Percentiles rank a stretch among this genome's conserved stretches.
Conservation (phyloP, 371 early-diverging fungal species). For the Dichotomocladium elegans region DNA sequence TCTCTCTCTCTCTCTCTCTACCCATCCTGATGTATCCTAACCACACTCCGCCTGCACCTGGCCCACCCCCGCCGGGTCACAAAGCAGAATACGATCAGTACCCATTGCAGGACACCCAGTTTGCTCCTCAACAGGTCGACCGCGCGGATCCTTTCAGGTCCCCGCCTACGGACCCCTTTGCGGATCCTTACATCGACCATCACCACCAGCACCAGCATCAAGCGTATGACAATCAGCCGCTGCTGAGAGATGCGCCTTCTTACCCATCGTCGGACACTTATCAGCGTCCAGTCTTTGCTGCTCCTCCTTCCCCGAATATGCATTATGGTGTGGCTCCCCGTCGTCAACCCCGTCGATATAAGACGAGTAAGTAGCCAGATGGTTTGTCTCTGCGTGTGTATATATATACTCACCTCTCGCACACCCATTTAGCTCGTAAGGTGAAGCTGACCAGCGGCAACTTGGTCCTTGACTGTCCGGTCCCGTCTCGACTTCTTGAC, state of each 20-base stretch:
- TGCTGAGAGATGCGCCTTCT: constrained; percentile 17
- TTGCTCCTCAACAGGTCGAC: constrained; percentile 30
- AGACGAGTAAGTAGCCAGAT: constrained; percentile 56
- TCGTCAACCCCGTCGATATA: constrained; percentile 59
- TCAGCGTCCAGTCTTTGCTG: not conserved
- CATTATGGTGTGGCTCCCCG: constrained; percentile 29
- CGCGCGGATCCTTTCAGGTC: constrained; percentile 21
- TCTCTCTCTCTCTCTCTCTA: not conserved
- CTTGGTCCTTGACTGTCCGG: constrained; percentile 75
- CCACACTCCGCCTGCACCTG: constrained; percentile 3
- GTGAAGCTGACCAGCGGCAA: constrained; percentile 74
- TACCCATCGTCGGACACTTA: not conserved
- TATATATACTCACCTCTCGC: not conserved
- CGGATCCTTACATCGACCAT: constrained; percentile 28
- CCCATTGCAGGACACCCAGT: constrained; percentile 39
- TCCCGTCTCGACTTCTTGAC: constrained; percentile 59
- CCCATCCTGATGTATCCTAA: constrained; percentile 9
- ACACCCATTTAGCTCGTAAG: constrained; percentile 35
- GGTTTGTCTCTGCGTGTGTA: too few relatives aligned
- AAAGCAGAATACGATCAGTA: constrained; percentile 35
- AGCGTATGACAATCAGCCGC: constrained; percentile 22
- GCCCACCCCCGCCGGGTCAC: constrained; percentile 12
- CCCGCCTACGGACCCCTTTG: constrained; percentile 13
- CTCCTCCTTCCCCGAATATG: constrained; percentile 1
- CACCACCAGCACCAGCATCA: constrained; percentile 6